phyloP scores from a whole-genome alignment of 2,329 filamentous ascomycete species.

The Alternaria consortialis region DNA sequence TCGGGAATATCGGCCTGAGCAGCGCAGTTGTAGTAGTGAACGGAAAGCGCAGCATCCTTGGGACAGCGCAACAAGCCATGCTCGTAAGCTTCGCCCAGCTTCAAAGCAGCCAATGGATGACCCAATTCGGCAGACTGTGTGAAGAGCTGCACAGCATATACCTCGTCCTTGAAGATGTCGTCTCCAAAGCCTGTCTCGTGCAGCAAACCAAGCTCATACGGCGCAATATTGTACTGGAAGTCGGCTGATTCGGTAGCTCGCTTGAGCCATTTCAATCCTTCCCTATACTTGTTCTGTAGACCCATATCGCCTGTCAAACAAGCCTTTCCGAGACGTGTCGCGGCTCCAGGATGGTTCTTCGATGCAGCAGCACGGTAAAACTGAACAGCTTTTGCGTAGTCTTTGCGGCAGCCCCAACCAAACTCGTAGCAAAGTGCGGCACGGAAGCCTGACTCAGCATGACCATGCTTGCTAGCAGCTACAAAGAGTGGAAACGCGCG shows the following conservation, averaged over 20 bases:
- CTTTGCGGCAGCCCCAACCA: conserved; percentile 92
- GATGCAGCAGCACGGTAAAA: conserved; percentile 90
- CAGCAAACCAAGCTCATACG: conserved; percentile 86
- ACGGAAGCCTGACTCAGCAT: conserved; percentile 94
- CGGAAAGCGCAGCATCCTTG: conserved; percentile 87
- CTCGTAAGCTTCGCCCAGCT: conserved; percentile 96
- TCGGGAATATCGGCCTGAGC: conserved; percentile 83
- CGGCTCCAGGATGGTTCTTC: conserved; percentile 94
- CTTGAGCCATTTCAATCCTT: conserved; percentile 97
- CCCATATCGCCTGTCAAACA: conserved; percentile 91
- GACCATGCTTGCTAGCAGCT: conserved; percentile 93
- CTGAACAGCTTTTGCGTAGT: conserved; percentile 90
- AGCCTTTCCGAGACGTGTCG: conserved; percentile 89
- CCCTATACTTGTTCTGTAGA: conserved; percentile 80
- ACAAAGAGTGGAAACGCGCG: conserved; percentile 92
- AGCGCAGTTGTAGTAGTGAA: conserved; percentile 96
- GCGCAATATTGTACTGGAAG: conserved; percentile 88
- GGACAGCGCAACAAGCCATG: conserved; percentile 89
- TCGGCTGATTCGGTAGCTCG: conserved; percentile 90
- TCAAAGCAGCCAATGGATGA: conserved; percentile 83
- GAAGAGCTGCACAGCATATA: conserved; percentile 91
- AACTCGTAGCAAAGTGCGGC: conserved; percentile 97
- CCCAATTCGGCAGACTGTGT: conserved; percentile 93
- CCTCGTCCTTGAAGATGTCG: conserved; percentile 89
- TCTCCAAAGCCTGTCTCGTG: conserved; percentile 95